These are phyloP conservation scores for Trypanosoma caninum DNA, from an alignment of 208 protist species.

Conservation along the genomic window DNA sequence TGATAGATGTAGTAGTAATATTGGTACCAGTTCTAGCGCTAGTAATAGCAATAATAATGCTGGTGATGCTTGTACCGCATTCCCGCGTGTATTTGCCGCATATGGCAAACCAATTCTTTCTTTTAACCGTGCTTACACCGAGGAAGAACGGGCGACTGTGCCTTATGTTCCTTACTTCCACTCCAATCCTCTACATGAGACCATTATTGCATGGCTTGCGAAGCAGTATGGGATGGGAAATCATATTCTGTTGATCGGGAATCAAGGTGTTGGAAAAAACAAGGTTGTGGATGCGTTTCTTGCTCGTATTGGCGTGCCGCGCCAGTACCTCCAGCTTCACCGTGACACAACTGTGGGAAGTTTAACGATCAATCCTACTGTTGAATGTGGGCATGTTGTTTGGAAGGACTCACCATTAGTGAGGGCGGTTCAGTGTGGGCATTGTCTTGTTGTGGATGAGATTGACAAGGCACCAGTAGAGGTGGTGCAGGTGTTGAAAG, in stretches of 20 bases:
- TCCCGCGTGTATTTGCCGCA: conserved; percentile 33
- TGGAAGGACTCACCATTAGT: conserved; percentile 94
- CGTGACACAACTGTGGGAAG: conserved; percentile 91
- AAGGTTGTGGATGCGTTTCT: conserved; percentile 93
- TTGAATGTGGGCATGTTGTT: conserved; percentile 81
- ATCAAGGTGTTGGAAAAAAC: conserved; percentile 96
- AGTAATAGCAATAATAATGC: not conserved
- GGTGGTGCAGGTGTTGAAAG: conserved; percentile 88
- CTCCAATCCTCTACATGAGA: conserved; percentile 83
- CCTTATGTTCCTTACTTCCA: conserved; percentile 88
- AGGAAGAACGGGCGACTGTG: conserved; percentile 74
- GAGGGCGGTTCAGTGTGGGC: conserved; percentile 83
- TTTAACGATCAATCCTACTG: conserved; percentile 87
- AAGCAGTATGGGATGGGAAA: conserved; percentile 79
- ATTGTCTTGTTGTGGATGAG: conserved; percentile 95
- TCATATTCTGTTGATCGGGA: conserved; percentile 93
- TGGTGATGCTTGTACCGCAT: not conserved
- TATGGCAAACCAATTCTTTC: conserved; percentile 38
- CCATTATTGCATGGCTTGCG: conserved; percentile 81
- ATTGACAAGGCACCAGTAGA: conserved; percentile 96
- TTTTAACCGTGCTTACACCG: conserved; percentile 46
- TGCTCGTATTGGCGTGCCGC: conserved; percentile 70
- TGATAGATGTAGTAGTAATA: not conserved
- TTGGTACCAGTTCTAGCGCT: conserved; percentile 3
- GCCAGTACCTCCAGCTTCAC: conserved; percentile 97